phyloP scores from a whole-genome alignment of 1,284 basidiomycete species.

The Neonothopanus nambi region DNA sequence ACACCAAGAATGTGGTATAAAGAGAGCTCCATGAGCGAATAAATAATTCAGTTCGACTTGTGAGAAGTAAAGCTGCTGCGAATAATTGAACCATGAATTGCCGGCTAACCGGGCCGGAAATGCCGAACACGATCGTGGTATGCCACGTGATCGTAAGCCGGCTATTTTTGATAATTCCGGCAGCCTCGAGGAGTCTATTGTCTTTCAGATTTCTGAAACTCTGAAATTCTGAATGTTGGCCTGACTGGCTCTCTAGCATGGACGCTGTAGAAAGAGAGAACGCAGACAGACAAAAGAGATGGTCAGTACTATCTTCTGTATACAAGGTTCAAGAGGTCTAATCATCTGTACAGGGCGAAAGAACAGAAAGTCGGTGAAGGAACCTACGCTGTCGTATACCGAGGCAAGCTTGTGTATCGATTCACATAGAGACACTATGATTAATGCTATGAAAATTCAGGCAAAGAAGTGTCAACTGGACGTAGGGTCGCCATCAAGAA shows the following conservation, averaged over 20 bases:
- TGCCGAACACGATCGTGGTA: too few species aligned
- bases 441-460: slow-evolving; percentile 33
- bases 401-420: slow-evolving; percentile 52
- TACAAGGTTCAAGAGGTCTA: not conserved
- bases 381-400: slow-evolving; percentile 96
- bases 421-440: not conserved
- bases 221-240: too few species aligned
- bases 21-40: slow-evolving; percentile 2
- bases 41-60: too few species aligned
- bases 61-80: too few species aligned
- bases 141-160: too few species aligned
- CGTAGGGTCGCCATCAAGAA: slow-evolving; percentile 96
- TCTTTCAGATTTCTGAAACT: too few species aligned
- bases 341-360: slow-evolving; percentile 58
- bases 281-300: slow-evolving; percentile 65
- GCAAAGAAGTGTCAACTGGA: slow-evolving; percentile 67
- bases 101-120: too few species aligned
- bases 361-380: slow-evolving; percentile 94
- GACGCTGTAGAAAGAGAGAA: slow-evolving; percentile 79
- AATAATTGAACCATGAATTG: too few species aligned
- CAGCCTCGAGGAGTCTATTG: too few species aligned
- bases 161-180: too few species aligned
- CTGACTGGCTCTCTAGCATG: slow-evolving; percentile 39
- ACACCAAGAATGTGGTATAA: slow-evolving; percentile 8
- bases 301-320: slow-evolving; percentile 40